Conservation (phyloP, 148 eudicot species). For the Diospyros kaki region DNA sequence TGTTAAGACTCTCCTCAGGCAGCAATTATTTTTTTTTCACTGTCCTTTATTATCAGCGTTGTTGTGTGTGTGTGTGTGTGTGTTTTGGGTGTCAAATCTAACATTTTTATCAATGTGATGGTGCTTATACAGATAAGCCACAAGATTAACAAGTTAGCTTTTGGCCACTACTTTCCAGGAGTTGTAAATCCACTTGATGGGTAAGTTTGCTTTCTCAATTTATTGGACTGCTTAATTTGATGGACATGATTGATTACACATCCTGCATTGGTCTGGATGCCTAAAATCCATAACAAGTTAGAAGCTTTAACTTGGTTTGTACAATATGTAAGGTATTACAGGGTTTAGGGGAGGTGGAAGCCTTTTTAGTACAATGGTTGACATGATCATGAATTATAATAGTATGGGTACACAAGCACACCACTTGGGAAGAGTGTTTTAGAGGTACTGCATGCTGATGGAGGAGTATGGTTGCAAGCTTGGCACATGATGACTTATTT, state of each 20-base stretch:
- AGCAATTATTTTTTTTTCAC: not conserved
- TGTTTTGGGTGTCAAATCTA: not conserved
- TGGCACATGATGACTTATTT: not conserved
- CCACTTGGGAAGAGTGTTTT: not conserved
- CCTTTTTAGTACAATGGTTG: not conserved
- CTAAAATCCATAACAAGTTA: not conserved
- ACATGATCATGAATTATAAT: not conserved
- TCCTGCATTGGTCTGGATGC: not conserved
- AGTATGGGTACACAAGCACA: not conserved
- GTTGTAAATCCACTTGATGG: conserved; percentile 74
- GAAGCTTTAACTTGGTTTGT: not conserved
- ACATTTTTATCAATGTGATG: not conserved
- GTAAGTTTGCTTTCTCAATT: conserved; percentile 28
- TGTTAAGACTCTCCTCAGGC: not conserved
- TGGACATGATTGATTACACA: conserved; percentile 6
- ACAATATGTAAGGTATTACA: not conserved
- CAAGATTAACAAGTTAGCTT: conserved; percentile 66
- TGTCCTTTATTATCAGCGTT: not conserved
- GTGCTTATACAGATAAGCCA: conserved; percentile 60
- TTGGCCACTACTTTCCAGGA: conserved; percentile 80
- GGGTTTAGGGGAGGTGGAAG: not conserved
- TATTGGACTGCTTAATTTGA: not conserved
- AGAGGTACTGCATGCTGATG: not conserved
- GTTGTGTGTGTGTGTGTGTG: not conserved
- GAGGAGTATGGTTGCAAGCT: not conserved